Conservation (phyloP, 2,329 filamentous ascomycete species). For the Thermochaetoides dissita region DNA sequence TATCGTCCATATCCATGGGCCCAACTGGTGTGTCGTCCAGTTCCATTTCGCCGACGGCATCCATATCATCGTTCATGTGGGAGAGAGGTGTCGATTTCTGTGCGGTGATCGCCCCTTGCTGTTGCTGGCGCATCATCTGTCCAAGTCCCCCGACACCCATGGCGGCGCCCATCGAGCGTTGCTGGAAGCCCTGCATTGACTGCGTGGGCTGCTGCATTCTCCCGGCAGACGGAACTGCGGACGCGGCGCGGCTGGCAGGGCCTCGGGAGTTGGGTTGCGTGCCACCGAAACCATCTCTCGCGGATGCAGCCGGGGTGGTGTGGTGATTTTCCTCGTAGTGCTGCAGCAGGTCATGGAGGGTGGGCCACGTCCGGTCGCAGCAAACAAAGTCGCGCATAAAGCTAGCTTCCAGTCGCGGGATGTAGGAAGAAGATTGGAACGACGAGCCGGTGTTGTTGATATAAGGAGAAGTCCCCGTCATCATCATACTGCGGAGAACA, state of each 20-base stretch:
- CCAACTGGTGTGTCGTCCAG: conserved; percentile 68
- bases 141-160: conserved; percentile 22
- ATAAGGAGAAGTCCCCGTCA: conserved; percentile 93
- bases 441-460: conserved; percentile 73
- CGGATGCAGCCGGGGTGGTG: conserved; percentile 32
- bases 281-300: conserved; percentile 17
- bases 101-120: conserved; percentile 19
- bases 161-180: conserved; percentile 15
- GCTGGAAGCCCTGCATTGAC: conserved; percentile 11
- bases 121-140: conserved; percentile 31
- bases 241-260: conserved; percentile 14
- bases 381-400: conserved; percentile 97
- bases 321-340: conserved; percentile 96
- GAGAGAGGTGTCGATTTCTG: conserved; percentile 20
- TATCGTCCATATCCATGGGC: conserved; percentile 49
- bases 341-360: conserved; percentile 84
- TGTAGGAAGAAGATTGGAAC: conserved; percentile 89
- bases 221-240: conserved; percentile 8
- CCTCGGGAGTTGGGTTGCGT: conserved; percentile 10
- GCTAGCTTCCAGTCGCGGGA: conserved; percentile 89
- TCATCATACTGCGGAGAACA: conserved; percentile 56
- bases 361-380: conserved; percentile 78
- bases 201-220: conserved; percentile 13
- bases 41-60: conserved; percentile 87
- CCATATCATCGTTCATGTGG: conserved; percentile 53